These are phyloP conservation scores for Dorcoceras hygrometricum DNA, from an alignment of 257 asterid genomes.

Conservation along the genomic window DNA sequence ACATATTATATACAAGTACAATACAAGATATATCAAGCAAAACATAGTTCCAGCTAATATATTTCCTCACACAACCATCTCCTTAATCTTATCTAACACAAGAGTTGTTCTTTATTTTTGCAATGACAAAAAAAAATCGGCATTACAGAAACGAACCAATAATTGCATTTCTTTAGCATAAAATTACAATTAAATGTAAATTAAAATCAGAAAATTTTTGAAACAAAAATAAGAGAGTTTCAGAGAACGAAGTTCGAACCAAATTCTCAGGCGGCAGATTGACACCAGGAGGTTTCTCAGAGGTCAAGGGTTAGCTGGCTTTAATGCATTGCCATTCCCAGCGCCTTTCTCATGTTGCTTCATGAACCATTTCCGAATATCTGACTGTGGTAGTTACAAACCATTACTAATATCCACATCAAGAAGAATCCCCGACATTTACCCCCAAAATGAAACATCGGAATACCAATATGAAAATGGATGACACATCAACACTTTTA, in stretches of 20 bases:
- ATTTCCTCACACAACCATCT: slow-evolving; percentile 2
- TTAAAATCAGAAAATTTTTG: slow-evolving; percentile 3
- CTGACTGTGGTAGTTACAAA: slow-evolving; percentile 49
- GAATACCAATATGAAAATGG: neutral
- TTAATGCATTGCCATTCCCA: slow-evolving; percentile 53
- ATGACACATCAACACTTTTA: neutral
- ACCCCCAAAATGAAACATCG: neutral
- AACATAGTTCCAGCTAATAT: neutral
- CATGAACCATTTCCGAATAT: slow-evolving; percentile 92
- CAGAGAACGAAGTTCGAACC: slow-evolving; percentile 28
- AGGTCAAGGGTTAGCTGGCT: slow-evolving; percentile 35
- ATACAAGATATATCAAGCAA: neutral
- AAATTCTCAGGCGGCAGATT: slow-evolving; percentile 39
- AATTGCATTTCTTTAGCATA: slow-evolving; percentile 10
- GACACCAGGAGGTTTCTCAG: slow-evolving; percentile 53
- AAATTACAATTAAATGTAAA: slow-evolving; percentile 13
- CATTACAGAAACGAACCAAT: neutral
- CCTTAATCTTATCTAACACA: neutral
- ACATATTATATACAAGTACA: neutral
- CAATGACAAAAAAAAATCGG: neutral
- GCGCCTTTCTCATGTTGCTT: slow-evolving; percentile 59
- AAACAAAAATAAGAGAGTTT: neutral
- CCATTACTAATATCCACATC: neutral
- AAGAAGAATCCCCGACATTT: neutral
- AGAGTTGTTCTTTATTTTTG: neutral